These are phyloP conservation scores for Leucosporidium yakuticum DNA, from an alignment of 768 basidiomycete species.

Conservation along the genomic window DNA sequence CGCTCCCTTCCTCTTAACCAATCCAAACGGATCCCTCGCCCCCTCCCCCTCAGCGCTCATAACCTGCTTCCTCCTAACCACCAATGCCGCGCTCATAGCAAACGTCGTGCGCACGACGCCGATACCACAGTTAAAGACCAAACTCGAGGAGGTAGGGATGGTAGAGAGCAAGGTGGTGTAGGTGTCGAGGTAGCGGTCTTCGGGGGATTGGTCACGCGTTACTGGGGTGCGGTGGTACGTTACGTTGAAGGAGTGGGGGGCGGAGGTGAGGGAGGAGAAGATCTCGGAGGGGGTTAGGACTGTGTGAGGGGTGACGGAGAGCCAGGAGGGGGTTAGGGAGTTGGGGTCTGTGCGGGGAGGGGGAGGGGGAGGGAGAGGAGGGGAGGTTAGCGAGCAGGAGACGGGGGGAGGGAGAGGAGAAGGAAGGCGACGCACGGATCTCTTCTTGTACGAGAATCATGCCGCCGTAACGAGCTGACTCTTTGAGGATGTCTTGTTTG, in stretches of 20 bases:
- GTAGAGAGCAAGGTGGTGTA: conserved; percentile 74
- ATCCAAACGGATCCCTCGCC: conserved; percentile 69
- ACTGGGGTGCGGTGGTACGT: conserved; percentile 92
- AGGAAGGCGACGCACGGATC: conserved; percentile 45
- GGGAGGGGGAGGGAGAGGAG: conserved; percentile 37
- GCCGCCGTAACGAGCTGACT: conserved; percentile 78
- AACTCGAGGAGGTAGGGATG: conserved; percentile 66
- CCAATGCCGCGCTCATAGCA: conserved; percentile 88
- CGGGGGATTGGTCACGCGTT: conserved; percentile 82
- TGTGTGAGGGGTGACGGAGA: conserved; percentile 90
- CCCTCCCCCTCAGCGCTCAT: conserved; percentile 59
- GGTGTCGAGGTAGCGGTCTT: conserved; percentile 95
- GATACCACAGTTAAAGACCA: conserved; percentile 96
- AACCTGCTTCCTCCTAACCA: conserved; percentile 70
- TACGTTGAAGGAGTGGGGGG: conserved; percentile 29
- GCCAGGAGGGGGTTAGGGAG: conserved; percentile 48
- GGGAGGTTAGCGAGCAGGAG: too few species aligned
- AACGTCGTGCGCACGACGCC: conserved; percentile 87
- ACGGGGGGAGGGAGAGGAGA: too few species aligned
- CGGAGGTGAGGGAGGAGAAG: conserved; percentile 6
- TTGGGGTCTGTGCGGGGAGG: not conserved
- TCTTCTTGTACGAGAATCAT: conserved; percentile 91
- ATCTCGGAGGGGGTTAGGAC: conserved; percentile 53
- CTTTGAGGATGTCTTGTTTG: conserved; percentile 83
- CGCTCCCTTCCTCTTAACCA: not conserved